These are phyloP conservation scores for Paralagenidium karlingii DNA, from an alignment of 352 stramenopile genomes.

Conservation along the genomic window DNA sequence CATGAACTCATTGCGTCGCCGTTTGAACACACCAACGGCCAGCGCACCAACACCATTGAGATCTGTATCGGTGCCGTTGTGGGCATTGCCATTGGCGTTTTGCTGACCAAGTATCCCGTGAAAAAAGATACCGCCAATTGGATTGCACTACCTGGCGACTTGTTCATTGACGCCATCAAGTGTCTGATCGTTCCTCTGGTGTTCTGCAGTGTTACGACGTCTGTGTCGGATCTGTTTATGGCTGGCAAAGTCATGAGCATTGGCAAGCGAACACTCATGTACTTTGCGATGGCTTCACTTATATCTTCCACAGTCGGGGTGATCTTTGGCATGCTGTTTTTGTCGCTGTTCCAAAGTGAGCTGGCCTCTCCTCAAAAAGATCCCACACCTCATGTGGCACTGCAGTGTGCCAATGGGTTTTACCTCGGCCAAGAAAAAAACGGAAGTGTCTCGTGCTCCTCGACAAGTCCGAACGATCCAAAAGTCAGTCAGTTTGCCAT, in stretches of 20 bases:
- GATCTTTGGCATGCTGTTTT: constrained; percentile 30
- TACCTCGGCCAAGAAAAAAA: constrained; percentile 21
- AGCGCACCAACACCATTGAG: constrained; percentile 21
- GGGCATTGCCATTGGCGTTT: constrained; percentile 23
- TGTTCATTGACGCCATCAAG: constrained; percentile 53
- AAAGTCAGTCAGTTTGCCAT: not conserved
- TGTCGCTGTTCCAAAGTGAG: constrained; percentile 11
- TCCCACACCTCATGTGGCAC: constrained; percentile 7
- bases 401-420: constrained; percentile 29
- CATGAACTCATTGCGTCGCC: not conserved
- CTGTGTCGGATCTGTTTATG: constrained; percentile 40
- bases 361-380: too few species aligned
- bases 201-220: constrained; percentile 49
- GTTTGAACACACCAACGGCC: constrained; percentile 24
- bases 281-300: constrained; percentile 26
- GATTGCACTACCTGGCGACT: constrained; percentile 37
- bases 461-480: constrained; percentile 25
- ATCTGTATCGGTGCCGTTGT: constrained; percentile 25
- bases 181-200: constrained; percentile 58
- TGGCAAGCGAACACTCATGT: constrained; percentile 27
- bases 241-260: constrained; percentile 37
- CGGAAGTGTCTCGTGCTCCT: constrained; percentile 24
- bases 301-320: constrained; percentile 30
- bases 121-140: constrained; percentile 18
- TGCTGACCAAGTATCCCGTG: constrained; percentile 27